phyloP scores from a whole-genome alignment of 179 eudicot species.

The Amaranthus tricolor region DNA sequence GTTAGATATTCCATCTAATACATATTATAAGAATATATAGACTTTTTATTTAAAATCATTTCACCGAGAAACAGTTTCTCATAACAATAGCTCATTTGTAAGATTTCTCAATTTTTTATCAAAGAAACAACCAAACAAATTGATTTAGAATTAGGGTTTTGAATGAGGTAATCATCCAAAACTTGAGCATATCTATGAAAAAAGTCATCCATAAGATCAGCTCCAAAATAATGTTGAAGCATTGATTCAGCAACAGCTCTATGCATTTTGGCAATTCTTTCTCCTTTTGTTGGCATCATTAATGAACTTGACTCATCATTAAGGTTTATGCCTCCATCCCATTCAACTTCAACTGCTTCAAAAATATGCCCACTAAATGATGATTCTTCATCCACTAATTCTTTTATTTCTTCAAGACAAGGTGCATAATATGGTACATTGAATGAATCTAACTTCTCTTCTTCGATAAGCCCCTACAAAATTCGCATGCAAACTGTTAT shows the following conservation, averaged over 20 bases:
- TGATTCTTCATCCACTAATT: slow-evolving; percentile 35
- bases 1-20: too few relatives aligned
- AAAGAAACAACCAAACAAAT: slow-evolving; percentile 27
- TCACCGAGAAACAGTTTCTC: too few relatives aligned
- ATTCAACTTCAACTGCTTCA: slow-evolving; percentile 38
- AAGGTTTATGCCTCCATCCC: slow-evolving; percentile 33
- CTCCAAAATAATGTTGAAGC: slow-evolving; percentile 45
- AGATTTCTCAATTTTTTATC: slow-evolving; percentile 3
- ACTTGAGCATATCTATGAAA: slow-evolving; percentile 24
- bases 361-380: slow-evolving; percentile 35
- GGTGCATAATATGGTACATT: slow-evolving; percentile 59
- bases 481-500: too few relatives aligned
- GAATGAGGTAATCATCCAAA: slow-evolving; percentile 21
- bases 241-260: slow-evolving; percentile 55
- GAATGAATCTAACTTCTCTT: slow-evolving; percentile 50
- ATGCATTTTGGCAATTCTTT: slow-evolving; percentile 36
- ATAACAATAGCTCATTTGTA: too few relatives aligned
- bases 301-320: background rate
- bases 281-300: slow-evolving; percentile 25
- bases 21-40: too few relatives aligned
- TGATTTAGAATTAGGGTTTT: slow-evolving; percentile 9
- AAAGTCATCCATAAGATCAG: slow-evolving; percentile 27
- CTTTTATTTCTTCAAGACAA: slow-evolving; percentile 37
- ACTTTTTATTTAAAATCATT: too few relatives aligned
- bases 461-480: slow-evolving; percentile 44